phyloP scores from a whole-genome alignment of 2,329 filamentous ascomycete genomes.

The Fusarium coicis region DNA sequence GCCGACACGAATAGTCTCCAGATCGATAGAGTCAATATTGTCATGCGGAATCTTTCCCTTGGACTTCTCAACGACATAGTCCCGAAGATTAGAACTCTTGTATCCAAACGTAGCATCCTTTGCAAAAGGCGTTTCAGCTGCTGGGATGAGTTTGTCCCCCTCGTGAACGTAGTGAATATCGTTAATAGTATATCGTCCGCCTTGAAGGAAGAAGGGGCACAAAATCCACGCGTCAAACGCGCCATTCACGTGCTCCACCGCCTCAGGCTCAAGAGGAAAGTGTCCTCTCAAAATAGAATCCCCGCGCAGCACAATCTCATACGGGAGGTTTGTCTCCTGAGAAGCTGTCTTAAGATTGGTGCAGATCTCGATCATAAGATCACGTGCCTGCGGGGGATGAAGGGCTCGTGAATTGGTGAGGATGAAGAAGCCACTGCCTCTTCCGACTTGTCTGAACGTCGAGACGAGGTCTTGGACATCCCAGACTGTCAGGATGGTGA shows the following conservation, averaged over 20 bases:
- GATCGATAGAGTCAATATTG: conserved; percentile 55
- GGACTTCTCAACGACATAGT: conserved; percentile 65
- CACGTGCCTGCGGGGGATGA: conserved; percentile 58
- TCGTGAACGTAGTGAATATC: conserved; percentile 69
- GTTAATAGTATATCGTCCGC: conserved; percentile 65
- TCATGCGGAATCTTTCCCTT: conserved; percentile 53
- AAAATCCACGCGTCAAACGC: conserved; percentile 63
- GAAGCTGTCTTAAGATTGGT: conserved; percentile 59
- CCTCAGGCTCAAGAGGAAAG: conserved; percentile 66
- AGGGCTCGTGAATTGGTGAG: conserved; percentile 55
- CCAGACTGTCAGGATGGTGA: conserved; percentile 10
- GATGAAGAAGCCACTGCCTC: conserved; percentile 14
- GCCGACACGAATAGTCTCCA: conserved; percentile 60
- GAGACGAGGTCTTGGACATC: neutral
- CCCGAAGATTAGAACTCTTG: conserved; percentile 57
- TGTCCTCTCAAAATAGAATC: conserved; percentile 68
- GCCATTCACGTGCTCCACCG: conserved; percentile 61
- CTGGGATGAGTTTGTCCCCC: conserved; percentile 52
- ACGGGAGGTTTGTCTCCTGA: conserved; percentile 48
- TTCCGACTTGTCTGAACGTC: neutral
- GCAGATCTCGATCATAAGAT: conserved; percentile 63
- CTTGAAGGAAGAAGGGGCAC: conserved; percentile 69
- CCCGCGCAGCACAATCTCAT: conserved; percentile 67
- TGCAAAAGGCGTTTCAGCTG: conserved; percentile 65
- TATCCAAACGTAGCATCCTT: conserved; percentile 69